Conservation (phyloP, 495 filamentous ascomycete genomes). For the Echria macrotheca region DNA sequence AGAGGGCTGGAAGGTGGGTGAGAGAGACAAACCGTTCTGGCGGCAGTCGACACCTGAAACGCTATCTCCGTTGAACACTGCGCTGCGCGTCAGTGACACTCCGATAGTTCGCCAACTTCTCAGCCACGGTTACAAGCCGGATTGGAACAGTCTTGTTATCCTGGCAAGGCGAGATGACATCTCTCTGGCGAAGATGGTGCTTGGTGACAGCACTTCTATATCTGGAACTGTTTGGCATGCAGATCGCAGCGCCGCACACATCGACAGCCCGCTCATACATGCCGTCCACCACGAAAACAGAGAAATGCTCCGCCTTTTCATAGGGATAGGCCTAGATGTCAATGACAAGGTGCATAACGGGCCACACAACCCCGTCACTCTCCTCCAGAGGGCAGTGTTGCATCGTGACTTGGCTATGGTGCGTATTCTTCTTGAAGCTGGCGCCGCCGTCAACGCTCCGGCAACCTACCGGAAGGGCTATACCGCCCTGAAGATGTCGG, state of each 20-base stretch:
- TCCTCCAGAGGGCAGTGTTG: too few species aligned
- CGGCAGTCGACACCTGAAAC: not conserved
- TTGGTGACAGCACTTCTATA: not conserved
- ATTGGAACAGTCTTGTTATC: not conserved
- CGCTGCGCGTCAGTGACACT: not conserved
- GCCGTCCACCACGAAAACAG: not conserved
- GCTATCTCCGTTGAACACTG: not conserved
- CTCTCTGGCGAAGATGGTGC: not conserved
- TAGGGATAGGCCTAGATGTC: not conserved
- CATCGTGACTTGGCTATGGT: too few species aligned
- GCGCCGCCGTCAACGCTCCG: too few species aligned
- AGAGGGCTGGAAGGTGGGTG: not conserved
- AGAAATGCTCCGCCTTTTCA: not conserved
- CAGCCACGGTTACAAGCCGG: not conserved
- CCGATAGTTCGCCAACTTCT: not conserved
- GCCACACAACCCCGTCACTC: too few species aligned
- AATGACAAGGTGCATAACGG: not conserved
- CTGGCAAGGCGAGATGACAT: not conserved
- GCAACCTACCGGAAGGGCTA: too few species aligned
- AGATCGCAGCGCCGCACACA: not conserved
- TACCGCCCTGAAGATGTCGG: too few species aligned
- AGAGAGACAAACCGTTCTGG: not conserved
- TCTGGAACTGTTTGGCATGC: not conserved
- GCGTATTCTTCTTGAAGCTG: too few species aligned
- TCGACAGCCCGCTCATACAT: not conserved